phyloP scores from a whole-genome alignment of 345 rosid genomes.

The Mangifera indica region DNA sequence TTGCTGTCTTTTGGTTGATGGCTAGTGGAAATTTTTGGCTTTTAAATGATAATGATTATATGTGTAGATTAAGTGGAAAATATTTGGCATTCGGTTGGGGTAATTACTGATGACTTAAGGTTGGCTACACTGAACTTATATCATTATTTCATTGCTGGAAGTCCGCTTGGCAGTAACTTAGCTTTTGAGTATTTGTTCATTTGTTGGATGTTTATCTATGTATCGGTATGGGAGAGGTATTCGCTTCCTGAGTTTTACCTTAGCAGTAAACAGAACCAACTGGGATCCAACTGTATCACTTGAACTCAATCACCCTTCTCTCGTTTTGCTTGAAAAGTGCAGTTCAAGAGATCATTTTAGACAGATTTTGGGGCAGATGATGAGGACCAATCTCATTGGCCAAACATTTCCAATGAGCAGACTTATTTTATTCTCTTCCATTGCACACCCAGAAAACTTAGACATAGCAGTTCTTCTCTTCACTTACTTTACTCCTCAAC shows the following conservation, averaged over 20 bases:
- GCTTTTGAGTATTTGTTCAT: background rate
- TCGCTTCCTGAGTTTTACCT: slow-evolving; percentile 29
- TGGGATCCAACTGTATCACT: slow-evolving; percentile 55
- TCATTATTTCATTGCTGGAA: background rate
- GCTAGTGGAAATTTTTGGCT: background rate
- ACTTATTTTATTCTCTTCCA: slow-evolving; percentile 46
- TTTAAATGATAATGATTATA: background rate
- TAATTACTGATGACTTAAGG: background rate
- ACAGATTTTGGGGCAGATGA: slow-evolving; percentile 48
- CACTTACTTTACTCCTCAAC: slow-evolving; percentile 42
- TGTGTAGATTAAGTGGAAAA: background rate
- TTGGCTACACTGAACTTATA: background rate
- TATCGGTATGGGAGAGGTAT: slow-evolving; percentile 28
- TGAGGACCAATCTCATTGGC: slow-evolving; percentile 47
- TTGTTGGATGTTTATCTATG: slow-evolving; percentile 16
- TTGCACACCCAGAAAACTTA: slow-evolving; percentile 44
- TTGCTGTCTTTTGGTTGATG: slow-evolving; percentile 2
- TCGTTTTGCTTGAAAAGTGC: slow-evolving; percentile 50
- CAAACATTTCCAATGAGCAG: slow-evolving; percentile 63
- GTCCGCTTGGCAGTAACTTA: background rate
- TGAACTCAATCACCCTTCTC: slow-evolving; percentile 43
- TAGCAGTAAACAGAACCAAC: slow-evolving; percentile 22
- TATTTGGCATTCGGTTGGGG: background rate
- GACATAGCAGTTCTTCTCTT: slow-evolving; percentile 46
- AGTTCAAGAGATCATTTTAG: slow-evolving; percentile 42